Conservation (phyloP, 1,284 basidiomycete genomes). For the Tilletia setariae region DNA sequence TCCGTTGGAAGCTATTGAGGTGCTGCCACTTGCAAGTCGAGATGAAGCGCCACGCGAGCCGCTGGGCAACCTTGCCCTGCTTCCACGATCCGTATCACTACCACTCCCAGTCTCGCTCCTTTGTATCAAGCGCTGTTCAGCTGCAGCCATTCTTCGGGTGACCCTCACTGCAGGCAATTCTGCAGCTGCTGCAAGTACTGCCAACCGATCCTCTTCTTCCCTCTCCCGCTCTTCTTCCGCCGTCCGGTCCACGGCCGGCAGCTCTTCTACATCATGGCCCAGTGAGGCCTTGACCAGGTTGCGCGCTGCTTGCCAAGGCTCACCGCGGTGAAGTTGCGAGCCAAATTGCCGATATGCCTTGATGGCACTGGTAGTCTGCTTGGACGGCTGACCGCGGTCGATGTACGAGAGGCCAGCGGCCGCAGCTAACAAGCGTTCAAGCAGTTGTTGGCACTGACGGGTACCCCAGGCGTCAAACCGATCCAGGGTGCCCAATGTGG, state of each 20-base stretch:
- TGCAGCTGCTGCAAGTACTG: constrained; percentile 2
- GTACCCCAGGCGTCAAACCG: constrained; percentile 6
- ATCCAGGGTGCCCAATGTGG: neutral
- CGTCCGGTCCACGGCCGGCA: neutral
- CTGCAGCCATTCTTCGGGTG: constrained; percentile 11
- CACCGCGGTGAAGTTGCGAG: neutral
- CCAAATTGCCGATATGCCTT: constrained; percentile 4
- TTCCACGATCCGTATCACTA: neutral
- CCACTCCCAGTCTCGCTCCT: neutral
- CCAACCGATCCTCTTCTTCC: constrained; percentile 8
- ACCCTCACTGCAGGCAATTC: neutral
- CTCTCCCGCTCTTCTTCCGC: constrained; percentile 9
- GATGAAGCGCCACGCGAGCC: no score
- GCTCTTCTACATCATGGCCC: constrained; percentile 7
- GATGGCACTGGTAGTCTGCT: neutral
- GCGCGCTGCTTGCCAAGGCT: constrained; percentile 10
- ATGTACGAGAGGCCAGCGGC: constrained; percentile 3
- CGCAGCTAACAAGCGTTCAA: neutral
- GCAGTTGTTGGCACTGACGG: neutral
- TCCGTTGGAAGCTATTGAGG: no score
- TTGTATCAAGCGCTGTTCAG: neutral
- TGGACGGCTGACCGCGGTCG: neutral
- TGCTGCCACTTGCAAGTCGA: no score
- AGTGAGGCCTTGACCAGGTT: neutral
- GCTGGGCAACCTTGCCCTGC: no score